phyloP scores from a whole-genome alignment of 176 grass and related monocot genomes.

The Oryza glaberrima region DNA sequence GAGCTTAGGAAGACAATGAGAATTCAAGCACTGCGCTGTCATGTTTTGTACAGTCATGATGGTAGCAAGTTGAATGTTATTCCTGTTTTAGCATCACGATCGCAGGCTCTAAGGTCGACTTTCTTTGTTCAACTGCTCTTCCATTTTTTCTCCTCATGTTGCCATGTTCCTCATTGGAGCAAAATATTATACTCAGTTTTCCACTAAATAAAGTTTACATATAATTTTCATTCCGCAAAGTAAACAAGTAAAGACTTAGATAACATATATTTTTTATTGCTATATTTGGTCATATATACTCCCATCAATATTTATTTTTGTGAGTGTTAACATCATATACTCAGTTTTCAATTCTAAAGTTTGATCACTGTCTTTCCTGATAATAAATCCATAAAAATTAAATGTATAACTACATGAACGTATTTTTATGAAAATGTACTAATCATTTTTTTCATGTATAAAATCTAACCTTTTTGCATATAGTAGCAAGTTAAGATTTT shows the following conservation, averaged over 20 bases:
- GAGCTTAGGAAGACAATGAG: constrained; percentile 79
- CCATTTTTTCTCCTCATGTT: background rate
- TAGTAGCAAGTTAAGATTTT: too few species aligned
- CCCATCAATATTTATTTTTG: background rate
- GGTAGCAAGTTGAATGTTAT: constrained; percentile 79
- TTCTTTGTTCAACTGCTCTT: constrained; percentile 21
- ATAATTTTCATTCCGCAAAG: background rate
- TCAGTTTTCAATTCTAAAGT: too few species aligned
- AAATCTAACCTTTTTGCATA: too few species aligned
- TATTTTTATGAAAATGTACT: too few species aligned
- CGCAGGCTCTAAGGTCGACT: constrained; percentile 77
- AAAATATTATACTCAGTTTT: background rate
- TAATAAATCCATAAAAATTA: too few species aligned
- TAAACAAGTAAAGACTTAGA: background rate
- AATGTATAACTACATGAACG: background rate
- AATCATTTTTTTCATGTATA: too few species aligned
- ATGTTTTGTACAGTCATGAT: constrained; percentile 92
- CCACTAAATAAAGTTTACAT: background rate
- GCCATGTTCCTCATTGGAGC: constrained; percentile 26
- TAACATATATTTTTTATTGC: background rate
- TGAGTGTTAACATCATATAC: background rate
- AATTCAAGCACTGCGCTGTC: constrained; percentile 83
- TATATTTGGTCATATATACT: background rate
- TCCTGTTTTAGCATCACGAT: constrained; percentile 81
- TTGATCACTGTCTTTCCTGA: too few species aligned